Evolutionary conservation across 305 asterid species (phyloP), one percentile per base, ranked within the genome.

Genomic region (Fraxinus sp.): DNA sequence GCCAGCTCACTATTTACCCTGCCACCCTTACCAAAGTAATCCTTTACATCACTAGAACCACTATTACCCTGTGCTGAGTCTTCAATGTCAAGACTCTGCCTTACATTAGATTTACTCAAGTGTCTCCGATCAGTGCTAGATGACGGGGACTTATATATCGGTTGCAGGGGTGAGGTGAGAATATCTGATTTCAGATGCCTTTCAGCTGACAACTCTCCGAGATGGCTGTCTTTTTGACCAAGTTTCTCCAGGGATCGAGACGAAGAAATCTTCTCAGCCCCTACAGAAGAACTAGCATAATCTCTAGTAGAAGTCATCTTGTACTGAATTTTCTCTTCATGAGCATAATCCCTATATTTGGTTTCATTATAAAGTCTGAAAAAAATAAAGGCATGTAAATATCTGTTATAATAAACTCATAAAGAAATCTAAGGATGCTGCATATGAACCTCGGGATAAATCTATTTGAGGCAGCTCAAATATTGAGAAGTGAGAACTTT

Each of bases 141-240:
- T 35, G 98, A 85, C 57, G 99, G 96, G 79, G 98, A 94, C 84
- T 91, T 93, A 81, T 93, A 96, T 80, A 81, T 79, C 85, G 87
- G 76, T 78, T 87, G 91, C 88, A 88, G 76, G 64, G 97, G 92
- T 76, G 98, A 90, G 20, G 90, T 85, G 32, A 90, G 89, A 55
- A 78, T 82, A 89, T 94, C 97, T 35, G 94, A 80, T 89, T 91
- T 94, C 62, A 87, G 83, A 80, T 89, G 96, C 87, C 94, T 90
- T 85, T 94, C 99, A 86, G 93, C 86, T 68, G 94, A 90, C 82
- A 83, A 77, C 35, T 95, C 97, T 78, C 90, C 89, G 6, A 87
- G 84, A 84, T 86, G 89, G 77, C 86, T 82, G 81, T 92, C 96
- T 87, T 88, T 92, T 85, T 88, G 93, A 80, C 87, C 87, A 66